Evolutionary conservation across 2,329 filamentous ascomycete genomes (phyloP), one percentile per base, ranked within the genome.

Genomic region (Verticillium dahliae): DNA sequence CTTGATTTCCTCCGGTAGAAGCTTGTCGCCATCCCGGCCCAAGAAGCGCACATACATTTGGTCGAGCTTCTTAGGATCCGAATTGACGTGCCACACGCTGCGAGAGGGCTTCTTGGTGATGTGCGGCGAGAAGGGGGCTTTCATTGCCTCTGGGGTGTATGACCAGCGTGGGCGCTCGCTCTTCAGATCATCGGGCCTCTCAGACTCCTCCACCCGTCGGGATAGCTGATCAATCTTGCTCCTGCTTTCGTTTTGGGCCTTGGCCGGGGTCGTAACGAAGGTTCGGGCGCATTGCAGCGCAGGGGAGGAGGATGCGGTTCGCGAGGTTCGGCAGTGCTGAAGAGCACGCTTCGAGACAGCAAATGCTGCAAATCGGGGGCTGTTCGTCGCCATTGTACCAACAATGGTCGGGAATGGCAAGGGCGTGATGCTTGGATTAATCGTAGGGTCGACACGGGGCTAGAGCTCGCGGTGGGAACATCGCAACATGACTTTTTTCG

Each of bases 1-100:
- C 79, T 97, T 98, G 65, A 95, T 82, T 78, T 99, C 94, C 15
- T 97, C 93, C 1, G 90, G 88, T 62, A 99, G 81, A 73, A 95
- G 74, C 68, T 83, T 85, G 67, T 90, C 85, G 62, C 90, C 91
- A 56, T 84, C 86, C 56, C 80, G 80, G 6, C 93, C 94, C 61
- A 98, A 78, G 67, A 98, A 84, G 60, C 81, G 81, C 67, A 84
- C 81, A 75, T 97, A 96, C 74, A 92, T 90, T 57, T 84, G 80
- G 73, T 98, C 90, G 61, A 99, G 80, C 70, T 81, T 81, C 66
- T 79, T 81, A 10, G 91, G 90, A 70, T 93, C 86, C 22, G 85
- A 82, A 76, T 98, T 98, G 74, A 92, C 87, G 68, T 72, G 72
- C 84, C 85, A 94, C 70, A 73, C 70, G 65, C 80, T 82, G 68